Evolutionary conservation across 495 filamentous ascomycete genomes (phyloP).

Genomic region (Penicillium simplicissimum): DNA sequence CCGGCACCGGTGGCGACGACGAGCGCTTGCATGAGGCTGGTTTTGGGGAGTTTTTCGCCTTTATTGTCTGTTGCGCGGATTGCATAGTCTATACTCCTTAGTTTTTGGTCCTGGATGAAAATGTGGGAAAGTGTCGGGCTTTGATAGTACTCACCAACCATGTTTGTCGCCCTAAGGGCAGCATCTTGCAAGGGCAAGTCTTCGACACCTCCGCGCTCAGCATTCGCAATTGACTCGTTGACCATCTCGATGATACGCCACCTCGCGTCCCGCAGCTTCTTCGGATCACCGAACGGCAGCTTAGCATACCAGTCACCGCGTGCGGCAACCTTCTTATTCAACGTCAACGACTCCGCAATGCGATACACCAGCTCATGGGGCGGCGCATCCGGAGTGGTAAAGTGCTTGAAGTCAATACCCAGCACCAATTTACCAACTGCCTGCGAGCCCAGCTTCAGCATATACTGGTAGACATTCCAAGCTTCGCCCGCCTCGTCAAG

Average conservation of each 20-base stretch:
- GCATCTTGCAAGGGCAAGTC: conserved; percentile 51
- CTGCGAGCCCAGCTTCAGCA: conserved; percentile 56
- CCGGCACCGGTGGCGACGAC: conserved; percentile 32
- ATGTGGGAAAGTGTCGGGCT: too few relatives aligned
- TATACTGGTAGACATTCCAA: conserved; percentile 58
- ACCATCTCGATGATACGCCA: conserved; percentile 30
- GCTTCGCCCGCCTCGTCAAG: conserved; percentile 47
- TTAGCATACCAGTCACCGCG: conserved; percentile 48
- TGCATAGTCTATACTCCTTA: conserved; percentile 39
- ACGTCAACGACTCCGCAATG: conserved; percentile 39
- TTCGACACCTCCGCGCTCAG: conserved; percentile 27
- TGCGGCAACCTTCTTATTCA: conserved; percentile 52
- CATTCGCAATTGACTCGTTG: conserved; percentile 34
- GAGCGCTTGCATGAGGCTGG: conserved; percentile 28
- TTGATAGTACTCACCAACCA: conserved; percentile 30
- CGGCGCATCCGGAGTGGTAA: conserved; percentile 38
- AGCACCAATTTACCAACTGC: conserved; percentile 51
- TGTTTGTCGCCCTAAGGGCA: conserved; percentile 45
- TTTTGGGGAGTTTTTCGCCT: conserved; percentile 49
- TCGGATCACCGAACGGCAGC: conserved; percentile 54
- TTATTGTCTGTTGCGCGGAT: conserved; percentile 49
- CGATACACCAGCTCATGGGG: conserved; percentile 37
- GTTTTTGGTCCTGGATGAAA: neutral
- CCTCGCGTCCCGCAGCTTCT: conserved; percentile 29
- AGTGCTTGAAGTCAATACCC: conserved; percentile 53